phyloP scores from a whole-genome alignment of 2,329 filamentous ascomycete genomes.

The Coniella lustricola region DNA sequence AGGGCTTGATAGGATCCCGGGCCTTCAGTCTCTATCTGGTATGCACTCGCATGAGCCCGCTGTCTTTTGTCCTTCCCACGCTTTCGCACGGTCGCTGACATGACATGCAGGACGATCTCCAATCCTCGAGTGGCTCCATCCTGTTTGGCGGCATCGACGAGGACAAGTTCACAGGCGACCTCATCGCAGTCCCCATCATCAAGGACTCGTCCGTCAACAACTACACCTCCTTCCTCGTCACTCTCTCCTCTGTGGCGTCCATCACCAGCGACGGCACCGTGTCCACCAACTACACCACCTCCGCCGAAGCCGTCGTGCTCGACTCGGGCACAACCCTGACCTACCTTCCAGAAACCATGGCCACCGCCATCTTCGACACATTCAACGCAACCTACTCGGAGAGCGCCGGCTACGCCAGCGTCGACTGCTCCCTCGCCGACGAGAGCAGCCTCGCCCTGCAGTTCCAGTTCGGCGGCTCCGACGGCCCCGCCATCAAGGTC shows the following conservation, averaged over 20 bases:
- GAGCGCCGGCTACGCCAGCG: slow-evolving; percentile 30
- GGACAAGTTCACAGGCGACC: slow-evolving; percentile 53
- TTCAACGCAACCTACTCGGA: slow-evolving; percentile 25
- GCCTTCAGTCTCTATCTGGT: slow-evolving; percentile 62
- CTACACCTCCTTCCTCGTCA: slow-evolving; percentile 34
- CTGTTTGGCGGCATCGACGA: slow-evolving; percentile 67
- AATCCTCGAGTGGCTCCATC: slow-evolving; percentile 53
- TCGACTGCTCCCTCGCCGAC: slow-evolving; percentile 34
- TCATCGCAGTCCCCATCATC: slow-evolving; percentile 50
- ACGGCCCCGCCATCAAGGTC: slow-evolving; percentile 22
- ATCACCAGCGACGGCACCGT: slow-evolving; percentile 31
- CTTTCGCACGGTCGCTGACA: background rate
- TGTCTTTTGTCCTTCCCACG: too few species aligned
- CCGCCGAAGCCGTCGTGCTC: slow-evolving; percentile 39
- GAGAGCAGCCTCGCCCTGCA: slow-evolving; percentile 28
- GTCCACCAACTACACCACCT: slow-evolving; percentile 24
- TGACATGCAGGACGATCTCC: slow-evolving; percentile 32
- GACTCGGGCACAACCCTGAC: slow-evolving; percentile 62
- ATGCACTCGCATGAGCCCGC: too few species aligned
- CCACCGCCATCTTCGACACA: slow-evolving; percentile 29
- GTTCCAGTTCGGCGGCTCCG: slow-evolving; percentile 28
- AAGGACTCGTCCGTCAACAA: slow-evolving; percentile 33
- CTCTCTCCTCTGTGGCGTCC: slow-evolving; percentile 30
- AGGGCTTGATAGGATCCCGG: slow-evolving; percentile 54
- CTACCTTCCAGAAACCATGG: slow-evolving; percentile 51